Base-by-base conservation (phyloP, 257 asterid genomes). In the Nicotiana attenuata region DNA sequence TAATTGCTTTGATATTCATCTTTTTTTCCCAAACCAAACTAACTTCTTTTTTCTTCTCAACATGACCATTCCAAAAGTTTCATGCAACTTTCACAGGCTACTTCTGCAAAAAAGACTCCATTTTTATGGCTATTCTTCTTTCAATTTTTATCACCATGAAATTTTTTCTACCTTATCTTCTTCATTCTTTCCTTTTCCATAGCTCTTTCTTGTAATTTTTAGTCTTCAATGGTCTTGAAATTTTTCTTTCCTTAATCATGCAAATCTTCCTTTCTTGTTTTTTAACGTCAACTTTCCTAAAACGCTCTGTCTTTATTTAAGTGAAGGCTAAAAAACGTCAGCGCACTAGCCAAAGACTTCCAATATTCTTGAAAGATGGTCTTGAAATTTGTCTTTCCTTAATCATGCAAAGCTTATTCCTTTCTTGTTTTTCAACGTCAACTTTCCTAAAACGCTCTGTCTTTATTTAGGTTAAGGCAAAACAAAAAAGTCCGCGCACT, bases 11-110 rank as follows among this genome's bases (percentile, higher is more conserved):
- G 69, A 31, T 63, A 79, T 80, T 83, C 84, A 78, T 80, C 81
- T 64, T 52, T 66, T 82, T 82, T 69, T 1, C 19, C 81, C 78
- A 45, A 61, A 5, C 50, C 76, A 80, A 64, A 65, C 41, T 14
- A 15, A 41, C 60, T 38, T 71, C 50, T 61, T 61, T 61, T 61
- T 20, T 9, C 86, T 82, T 84, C 45, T 83, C 84, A 89, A 81
- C 76, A 78, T 85, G 84, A 85, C 47, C 84, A 82, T 59, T 65
- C 61, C 29, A 81, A 31, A 85, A 82, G 82, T 10, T 76, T 78
- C 76, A 47, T 81, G 77, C 65, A 80, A 77, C n/a, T 84, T 57
- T 83, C 84, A 84, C 88, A 84, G 80, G 33, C 83, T 69, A 85
- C 84, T 82, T 82, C 84, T 73, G 80, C 82, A 80, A 29, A 85